These are phyloP conservation scores for Botryotinia globosa DNA, from an alignment of 2,329 filamentous ascomycete genomes.

Conservation along the genomic window DNA sequence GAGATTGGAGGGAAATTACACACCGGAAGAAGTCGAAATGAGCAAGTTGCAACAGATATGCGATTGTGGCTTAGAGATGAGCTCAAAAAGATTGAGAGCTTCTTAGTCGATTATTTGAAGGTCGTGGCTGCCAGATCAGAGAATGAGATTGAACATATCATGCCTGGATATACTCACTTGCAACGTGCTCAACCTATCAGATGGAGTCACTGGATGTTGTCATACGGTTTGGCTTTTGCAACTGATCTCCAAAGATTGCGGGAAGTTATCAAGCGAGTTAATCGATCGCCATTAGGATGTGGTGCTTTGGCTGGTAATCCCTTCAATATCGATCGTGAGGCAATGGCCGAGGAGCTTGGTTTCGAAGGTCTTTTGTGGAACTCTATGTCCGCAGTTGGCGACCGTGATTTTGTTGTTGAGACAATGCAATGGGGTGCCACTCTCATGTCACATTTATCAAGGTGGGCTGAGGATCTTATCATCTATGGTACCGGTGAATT, in stretches of 20 bases:
- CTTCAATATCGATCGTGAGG: conserved; percentile 76
- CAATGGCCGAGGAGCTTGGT: conserved; percentile 75
- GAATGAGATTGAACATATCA: conserved; percentile 70
- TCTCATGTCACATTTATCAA: conserved; percentile 75
- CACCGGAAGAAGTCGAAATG: conserved; percentile 82
- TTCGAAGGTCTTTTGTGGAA: conserved; percentile 75
- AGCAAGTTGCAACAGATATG: conserved; percentile 89
- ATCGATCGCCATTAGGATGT: conserved; percentile 47
- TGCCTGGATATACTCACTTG: conserved; percentile 84
- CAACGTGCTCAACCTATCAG: conserved; percentile 78
- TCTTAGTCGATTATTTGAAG: conserved; percentile 66
- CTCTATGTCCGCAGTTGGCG: conserved; percentile 65
- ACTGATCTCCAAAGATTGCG: conserved; percentile 74
- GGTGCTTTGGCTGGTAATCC: conserved; percentile 74
- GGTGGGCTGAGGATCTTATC: conserved; percentile 81
- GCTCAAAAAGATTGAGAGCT: conserved; percentile 65
- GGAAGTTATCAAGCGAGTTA: conserved; percentile 71
- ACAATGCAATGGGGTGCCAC: conserved; percentile 76
- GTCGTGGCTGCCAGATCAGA: conserved; percentile 69
- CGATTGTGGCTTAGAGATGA: conserved; percentile 81
- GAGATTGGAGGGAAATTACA: conserved; percentile 85
- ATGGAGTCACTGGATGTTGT: conserved; percentile 80
- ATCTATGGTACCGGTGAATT: conserved; percentile 71
- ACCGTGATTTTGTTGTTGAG: conserved; percentile 76
- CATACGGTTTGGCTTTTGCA: conserved; percentile 68